A percentile compares a stretch with the other conserved stretches of the same genome.
Conservation (phyloP, 805 yeast species). For the Metschnikowia matae region DNA sequence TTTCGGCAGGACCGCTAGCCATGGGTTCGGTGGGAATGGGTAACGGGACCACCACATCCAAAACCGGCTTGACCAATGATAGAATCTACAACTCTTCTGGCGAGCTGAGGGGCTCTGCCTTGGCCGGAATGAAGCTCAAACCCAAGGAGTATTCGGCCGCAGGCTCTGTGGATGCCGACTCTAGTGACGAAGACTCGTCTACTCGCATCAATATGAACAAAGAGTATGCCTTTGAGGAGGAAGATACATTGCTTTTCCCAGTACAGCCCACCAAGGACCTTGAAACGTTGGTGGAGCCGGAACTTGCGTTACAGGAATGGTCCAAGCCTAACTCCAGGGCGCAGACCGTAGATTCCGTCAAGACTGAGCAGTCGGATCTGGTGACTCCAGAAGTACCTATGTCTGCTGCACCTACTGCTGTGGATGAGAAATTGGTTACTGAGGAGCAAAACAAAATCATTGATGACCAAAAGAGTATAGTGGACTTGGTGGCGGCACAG, state of each 20-base stretch:
- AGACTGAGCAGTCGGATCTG: slow-evolving; percentile 30
- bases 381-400: slow-evolving; percentile 25
- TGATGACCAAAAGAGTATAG: slow-evolving; percentile 29
- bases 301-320: slow-evolving; percentile 21
- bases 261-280: slow-evolving; percentile 61
- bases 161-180: slow-evolving; percentile 26
- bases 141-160: slow-evolving; percentile 14
- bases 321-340: slow-evolving; percentile 7
- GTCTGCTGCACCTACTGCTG: slow-evolving; percentile 5
- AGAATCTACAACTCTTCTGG: slow-evolving; percentile 44
- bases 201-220: slow-evolving; percentile 62
- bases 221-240: slow-evolving; percentile 49
- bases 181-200: slow-evolving; percentile 40
- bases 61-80: slow-evolving; percentile 26
- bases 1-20: slow-evolving; percentile 71
- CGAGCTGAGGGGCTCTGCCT: slow-evolving; percentile 33
- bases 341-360: slow-evolving; percentile 20
- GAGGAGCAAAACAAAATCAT: slow-evolving; percentile 30
- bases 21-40: slow-evolving; percentile 55
- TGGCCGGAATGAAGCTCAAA: slow-evolving; percentile 33
- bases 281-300: slow-evolving; percentile 6
- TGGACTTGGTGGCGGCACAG: slow-evolving; percentile 24
- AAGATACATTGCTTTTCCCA: slow-evolving; percentile 61
- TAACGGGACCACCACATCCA: slow-evolving; percentile 22
- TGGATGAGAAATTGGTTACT: slow-evolving; percentile 26